phyloP scores from a whole-genome alignment of 768 basidiomycete genomes.

The Fomitopsis serialis region DNA sequence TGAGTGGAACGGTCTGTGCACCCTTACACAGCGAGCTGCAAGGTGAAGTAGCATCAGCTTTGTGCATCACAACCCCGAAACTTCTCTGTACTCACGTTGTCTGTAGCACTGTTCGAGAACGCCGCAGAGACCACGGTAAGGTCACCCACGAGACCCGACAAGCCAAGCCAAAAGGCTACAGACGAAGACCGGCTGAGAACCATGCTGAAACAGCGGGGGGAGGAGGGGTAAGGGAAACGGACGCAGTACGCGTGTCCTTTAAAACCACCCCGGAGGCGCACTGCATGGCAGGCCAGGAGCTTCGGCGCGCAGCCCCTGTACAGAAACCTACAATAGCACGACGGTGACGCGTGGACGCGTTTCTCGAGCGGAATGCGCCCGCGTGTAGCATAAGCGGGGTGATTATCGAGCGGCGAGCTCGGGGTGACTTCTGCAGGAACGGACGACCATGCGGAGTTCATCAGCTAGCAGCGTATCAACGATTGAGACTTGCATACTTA shows the following conservation, averaged over 20 bases:
- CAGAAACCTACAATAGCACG: background rate
- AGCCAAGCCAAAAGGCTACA: constrained; percentile 7
- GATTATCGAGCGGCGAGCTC: constrained; percentile 1
- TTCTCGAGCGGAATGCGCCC: background rate
- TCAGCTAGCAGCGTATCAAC: background rate
- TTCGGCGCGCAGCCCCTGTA: background rate
- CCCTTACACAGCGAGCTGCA: constrained; percentile 25
- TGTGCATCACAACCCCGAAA: background rate
- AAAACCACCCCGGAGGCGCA: background rate
- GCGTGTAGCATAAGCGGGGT: background rate
- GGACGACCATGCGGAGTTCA: constrained; percentile 2
- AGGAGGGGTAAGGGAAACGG: background rate
- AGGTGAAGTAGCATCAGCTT: background rate
- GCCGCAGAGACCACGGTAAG: constrained; percentile 7
- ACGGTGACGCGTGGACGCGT: background rate
- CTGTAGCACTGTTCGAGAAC: constrained; percentile 12
- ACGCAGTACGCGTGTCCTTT: background rate
- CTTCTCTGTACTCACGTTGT: constrained; percentile 10
- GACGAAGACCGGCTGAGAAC: constrained; percentile 3
- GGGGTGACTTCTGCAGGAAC: background rate
- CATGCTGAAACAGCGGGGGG: constrained; percentile 4
- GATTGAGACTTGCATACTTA: background rate
- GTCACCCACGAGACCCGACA: constrained; percentile 6
- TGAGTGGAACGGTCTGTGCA: background rate
- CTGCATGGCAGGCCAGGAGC: background rate